Evolutionary conservation across 2,329 filamentous ascomycete genomes (phyloP).

Genomic region (Parascedosporium putredinis): DNA sequence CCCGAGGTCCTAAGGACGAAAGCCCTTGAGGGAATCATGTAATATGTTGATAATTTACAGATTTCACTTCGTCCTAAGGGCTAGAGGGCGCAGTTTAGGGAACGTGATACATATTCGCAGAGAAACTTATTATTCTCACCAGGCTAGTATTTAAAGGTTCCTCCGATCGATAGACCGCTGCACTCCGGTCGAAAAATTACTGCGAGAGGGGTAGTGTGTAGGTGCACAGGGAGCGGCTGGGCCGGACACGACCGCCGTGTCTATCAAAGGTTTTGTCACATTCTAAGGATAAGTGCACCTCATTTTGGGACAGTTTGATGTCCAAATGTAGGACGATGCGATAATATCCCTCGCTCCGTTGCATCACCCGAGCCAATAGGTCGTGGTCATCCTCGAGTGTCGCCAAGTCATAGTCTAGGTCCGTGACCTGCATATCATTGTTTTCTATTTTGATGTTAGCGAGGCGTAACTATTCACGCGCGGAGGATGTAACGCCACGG

Average conservation of each 20-base stretch:
- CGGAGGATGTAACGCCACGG: too few relatives aligned
- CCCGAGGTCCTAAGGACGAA: too few relatives aligned
- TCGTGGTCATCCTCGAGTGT: background rate
- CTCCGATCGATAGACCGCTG: too few relatives aligned
- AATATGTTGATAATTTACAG: too few relatives aligned
- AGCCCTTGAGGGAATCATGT: too few relatives aligned
- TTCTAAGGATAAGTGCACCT: background rate
- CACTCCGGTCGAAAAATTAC: background rate
- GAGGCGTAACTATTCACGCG: too few relatives aligned
- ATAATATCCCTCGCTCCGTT: background rate
- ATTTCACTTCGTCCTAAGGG: too few relatives aligned
- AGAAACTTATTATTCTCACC: too few relatives aligned
- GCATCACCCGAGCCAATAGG: background rate
- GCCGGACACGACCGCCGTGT: background rate
- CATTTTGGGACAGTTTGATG: background rate
- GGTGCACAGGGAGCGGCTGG: background rate
- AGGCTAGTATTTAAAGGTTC: too few relatives aligned
- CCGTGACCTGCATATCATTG: constrained; percentile 6
- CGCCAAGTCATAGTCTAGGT: constrained; percentile 11
- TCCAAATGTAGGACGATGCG: background rate
- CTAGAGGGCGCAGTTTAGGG: too few relatives aligned
- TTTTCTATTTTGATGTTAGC: background rate
- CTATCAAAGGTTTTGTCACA: background rate
- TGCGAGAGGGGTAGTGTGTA: background rate
- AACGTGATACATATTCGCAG: too few relatives aligned